Base-by-base conservation (phyloP, 2,329 filamentous ascomycete genomes). In the Eutypella sp. region DNA sequence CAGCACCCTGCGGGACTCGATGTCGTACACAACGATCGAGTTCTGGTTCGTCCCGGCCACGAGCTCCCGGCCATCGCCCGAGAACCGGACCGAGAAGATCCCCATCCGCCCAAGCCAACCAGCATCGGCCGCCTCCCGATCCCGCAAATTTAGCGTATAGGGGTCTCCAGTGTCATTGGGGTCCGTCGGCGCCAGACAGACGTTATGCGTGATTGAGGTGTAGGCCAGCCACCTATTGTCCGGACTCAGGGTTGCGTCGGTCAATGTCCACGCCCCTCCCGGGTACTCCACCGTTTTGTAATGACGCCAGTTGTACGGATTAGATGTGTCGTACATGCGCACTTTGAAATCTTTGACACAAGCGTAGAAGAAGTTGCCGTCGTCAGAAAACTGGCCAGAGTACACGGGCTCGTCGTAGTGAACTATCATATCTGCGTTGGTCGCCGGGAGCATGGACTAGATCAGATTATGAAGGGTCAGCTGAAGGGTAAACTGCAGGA, bases 341-440 rank as follows among this genome's bases (percentile, higher is more conserved):
- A 99, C 90, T 56, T 83, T 86, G 70, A 96, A 96, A 66, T 97
- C 91, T 66, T 96, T 89, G 9, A 86, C 87, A 59, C 87, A 93
- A 5, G 86, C 84, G 63, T 92, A 97, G 71, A 96, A 97, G 71
- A 97, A 97, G 66, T 96, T 95, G 22, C 93, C 93, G 57, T 99
- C 93, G 53, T 95, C 88, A 0, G 89, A 96, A 64, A 97, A 99
- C 62, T 97, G 92, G 1, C 93, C 93, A 3, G 89, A 96, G 61
- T 97, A 97, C 44, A 93, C 91, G 34, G 89, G 83, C 5, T 85
- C 78, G 45, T 91, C 81, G 62, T 91, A 95, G 58, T 95, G 87
- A 50, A 97, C 85, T 50, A 96, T 87, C 59, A 87, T 87, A 61
- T 97, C 92, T 1, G 89, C 85, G 20, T 79, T 78, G 0, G 83